Percentiles rank a stretch among this genome's conserved stretches.
phyloP scores from a whole-genome alignment of 2,329 filamentous ascomycete genomes.

The Arthrobotrys musiformis region DNA sequence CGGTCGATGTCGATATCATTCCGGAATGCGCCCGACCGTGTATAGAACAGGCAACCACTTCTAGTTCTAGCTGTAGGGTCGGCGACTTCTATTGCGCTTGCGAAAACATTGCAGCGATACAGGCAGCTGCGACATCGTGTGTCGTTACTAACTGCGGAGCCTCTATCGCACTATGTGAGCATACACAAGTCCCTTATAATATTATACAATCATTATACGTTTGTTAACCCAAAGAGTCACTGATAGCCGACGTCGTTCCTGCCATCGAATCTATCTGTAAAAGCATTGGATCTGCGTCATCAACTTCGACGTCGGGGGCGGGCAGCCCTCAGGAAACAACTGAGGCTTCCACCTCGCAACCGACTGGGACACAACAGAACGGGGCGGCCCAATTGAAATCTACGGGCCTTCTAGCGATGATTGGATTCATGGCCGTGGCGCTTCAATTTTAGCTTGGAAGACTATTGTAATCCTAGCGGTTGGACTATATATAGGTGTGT shows the following conservation, averaged over 20 bases:
- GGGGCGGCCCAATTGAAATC: background rate
- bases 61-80: background rate
- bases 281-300: background rate
- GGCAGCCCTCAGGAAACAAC: background rate
- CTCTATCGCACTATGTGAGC: background rate
- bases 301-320: background rate
- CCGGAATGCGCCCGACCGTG: background rate
- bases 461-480: too few species aligned
- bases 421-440: background rate
- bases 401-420: background rate
- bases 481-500: too few species aligned
- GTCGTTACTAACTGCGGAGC: background rate
- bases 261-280: background rate
- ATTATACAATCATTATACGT: background rate
- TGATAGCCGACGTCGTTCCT: background rate
- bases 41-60: background rate
- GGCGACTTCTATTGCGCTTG: background rate
- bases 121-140: background rate
- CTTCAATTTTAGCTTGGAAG: background rate
- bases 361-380: background rate
- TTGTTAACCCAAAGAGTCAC: background rate
- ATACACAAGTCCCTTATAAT: background rate
- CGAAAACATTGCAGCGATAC: background rate
- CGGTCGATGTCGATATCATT: background rate
- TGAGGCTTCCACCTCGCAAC: background rate